phyloP scores from a whole-genome alignment of 768 basidiomycete genomes.

The Collybia nuda region DNA sequence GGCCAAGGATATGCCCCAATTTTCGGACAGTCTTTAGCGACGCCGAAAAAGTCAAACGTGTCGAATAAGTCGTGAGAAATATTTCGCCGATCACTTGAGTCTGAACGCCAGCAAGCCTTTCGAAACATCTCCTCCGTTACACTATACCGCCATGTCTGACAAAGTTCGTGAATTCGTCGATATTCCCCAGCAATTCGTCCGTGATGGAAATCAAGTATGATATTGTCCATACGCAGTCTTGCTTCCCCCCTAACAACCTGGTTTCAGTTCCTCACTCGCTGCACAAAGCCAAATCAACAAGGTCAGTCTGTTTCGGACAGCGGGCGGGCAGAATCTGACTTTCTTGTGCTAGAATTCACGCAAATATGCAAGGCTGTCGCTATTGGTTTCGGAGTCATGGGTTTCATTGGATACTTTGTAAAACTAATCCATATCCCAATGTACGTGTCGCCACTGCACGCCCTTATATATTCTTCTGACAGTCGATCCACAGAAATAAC shows the following conservation, averaged over 20 bases:
- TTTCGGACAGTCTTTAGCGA: constrained; percentile 11
- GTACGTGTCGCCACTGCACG: constrained; percentile 48
- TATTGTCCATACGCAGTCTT: background rate
- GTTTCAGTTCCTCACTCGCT: constrained; percentile 87
- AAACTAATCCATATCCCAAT: constrained; percentile 99
- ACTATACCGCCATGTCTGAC: constrained; percentile 70
- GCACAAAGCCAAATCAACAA: constrained; percentile 96
- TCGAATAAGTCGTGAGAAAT: constrained; percentile 31
- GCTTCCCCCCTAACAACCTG: constrained; percentile 8
- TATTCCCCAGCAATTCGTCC: constrained; percentile 87
- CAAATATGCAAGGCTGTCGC: constrained; percentile 97
- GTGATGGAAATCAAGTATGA: constrained; percentile 89
- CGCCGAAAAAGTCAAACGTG: constrained; percentile 23
- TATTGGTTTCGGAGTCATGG: constrained; percentile 98
- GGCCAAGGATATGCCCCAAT: constrained; percentile 7
- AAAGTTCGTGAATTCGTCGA: constrained; percentile 89
- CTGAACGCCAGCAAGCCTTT: constrained; percentile 29
- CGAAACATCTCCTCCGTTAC: constrained; percentile 17
- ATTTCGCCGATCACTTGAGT: constrained; percentile 8
- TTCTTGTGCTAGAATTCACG: constrained; percentile 67
- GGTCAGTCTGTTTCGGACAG: constrained; percentile 47
- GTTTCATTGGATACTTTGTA: constrained; percentile 98
- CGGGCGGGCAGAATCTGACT: too few species aligned
- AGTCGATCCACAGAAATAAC: constrained; percentile 69
- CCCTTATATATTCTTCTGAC: constrained; percentile 13